A percentile compares a stretch with the other conserved stretches of the same genome.
Conservation (phyloP, 2,329 filamentous ascomycete species). For the Hymenoscyphus salicellus region DNA sequence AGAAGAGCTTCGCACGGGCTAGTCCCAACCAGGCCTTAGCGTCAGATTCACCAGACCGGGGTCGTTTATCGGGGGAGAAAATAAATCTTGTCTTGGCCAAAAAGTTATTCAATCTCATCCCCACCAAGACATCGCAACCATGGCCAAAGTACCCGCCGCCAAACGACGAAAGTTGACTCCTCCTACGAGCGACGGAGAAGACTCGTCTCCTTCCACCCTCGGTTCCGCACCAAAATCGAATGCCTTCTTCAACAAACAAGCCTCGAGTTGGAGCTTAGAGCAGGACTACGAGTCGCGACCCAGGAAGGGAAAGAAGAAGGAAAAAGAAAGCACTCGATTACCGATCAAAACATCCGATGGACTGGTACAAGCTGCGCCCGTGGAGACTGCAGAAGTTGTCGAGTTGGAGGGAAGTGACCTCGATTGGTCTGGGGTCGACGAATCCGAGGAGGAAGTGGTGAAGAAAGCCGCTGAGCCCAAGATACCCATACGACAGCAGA, state of each 20-base stretch:
- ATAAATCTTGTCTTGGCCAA: not conserved
- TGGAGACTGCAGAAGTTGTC: conserved; percentile 48
- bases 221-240: conserved; percentile 28
- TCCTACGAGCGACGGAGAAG: conserved; percentile 47
- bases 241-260: conserved; percentile 62
- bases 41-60: not conserved
- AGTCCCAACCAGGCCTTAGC: not conserved
- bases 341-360: conserved; percentile 87
- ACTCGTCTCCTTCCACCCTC: conserved; percentile 34
- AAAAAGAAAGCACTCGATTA: conserved; percentile 66
- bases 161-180: conserved; percentile 61
- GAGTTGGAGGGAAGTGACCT: conserved; percentile 60
- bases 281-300: conserved; percentile 83
- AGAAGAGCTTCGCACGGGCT: not conserved
- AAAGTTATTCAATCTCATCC: conserved; percentile 8
- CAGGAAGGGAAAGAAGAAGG: conserved; percentile 72
- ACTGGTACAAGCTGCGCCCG: conserved; percentile 52
- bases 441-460: conserved; percentile 49
- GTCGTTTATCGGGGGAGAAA: not conserved
- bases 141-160: conserved; percentile 37
- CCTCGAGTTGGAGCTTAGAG: conserved; percentile 84
- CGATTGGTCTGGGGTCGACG: conserved; percentile 60
- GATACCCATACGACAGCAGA: conserved; percentile 73
- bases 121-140: conserved; percentile 17
- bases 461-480: conserved; percentile 53